Conservation (phyloP, 208 protist species). For the Acanthamoeba lenticulata region DNA sequence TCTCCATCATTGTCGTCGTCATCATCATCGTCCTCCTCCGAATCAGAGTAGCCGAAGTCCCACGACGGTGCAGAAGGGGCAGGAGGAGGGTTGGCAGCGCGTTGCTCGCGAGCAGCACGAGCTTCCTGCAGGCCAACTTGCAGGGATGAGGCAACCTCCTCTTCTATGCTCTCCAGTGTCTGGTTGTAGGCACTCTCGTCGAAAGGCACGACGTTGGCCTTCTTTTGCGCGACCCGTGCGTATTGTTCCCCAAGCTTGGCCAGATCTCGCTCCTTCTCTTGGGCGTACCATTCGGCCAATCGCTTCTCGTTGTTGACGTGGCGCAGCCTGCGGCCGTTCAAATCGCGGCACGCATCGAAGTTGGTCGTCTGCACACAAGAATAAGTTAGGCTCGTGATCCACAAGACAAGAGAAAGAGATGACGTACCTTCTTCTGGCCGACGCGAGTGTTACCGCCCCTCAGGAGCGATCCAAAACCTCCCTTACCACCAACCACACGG, state of each 20-base stretch:
- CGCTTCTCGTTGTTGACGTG: slow-evolving; percentile 35
- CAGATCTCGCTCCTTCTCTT: background rate
- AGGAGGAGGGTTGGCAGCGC: background rate
- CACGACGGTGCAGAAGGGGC: background rate
- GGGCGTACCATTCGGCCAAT: slow-evolving; percentile 6
- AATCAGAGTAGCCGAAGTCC: background rate
- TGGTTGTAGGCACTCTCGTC: slow-evolving; percentile 31
- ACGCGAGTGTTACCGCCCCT: slow-evolving; percentile 20
- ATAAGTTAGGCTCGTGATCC: background rate
- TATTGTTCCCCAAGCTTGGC: background rate
- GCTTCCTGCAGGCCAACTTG: slow-evolving; percentile 14
- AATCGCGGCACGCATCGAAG: slow-evolving; percentile 58
- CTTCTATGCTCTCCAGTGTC: background rate
- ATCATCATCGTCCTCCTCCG: background rate
- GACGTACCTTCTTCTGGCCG: slow-evolving; percentile 57
- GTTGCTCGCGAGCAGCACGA: background rate
- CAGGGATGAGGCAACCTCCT: slow-evolving; percentile 20
- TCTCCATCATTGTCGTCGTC: background rate
- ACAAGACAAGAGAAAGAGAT: background rate
- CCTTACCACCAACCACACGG: slow-evolving; percentile 39
- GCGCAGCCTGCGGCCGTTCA: slow-evolving; percentile 10
- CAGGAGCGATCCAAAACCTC: slow-evolving; percentile 58
- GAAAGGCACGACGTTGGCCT: background rate
- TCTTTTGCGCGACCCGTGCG: background rate
- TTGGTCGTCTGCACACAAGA: background rate